A percentile compares a stretch with the other conserved stretches of the same genome.
Evolutionary conservation across 495 filamentous ascomycete species (phyloP).

Genomic region (Pyronema omphalodes): DNA sequence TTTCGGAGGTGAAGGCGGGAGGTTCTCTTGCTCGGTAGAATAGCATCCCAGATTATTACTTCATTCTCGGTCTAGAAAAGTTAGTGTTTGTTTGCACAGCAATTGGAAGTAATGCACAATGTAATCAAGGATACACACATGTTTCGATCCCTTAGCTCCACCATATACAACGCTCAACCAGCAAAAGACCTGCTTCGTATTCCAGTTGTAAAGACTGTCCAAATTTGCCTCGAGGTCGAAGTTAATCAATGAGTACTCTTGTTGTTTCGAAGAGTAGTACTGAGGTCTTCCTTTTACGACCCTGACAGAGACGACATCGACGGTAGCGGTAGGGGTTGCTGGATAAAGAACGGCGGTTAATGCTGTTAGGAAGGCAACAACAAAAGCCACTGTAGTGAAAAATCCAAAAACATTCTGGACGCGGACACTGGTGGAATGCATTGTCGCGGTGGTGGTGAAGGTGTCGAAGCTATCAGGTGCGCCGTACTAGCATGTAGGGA

Average conservation of each 20-base stretch:
- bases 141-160: slow-evolving; percentile 20
- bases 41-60: slow-evolving; percentile 86
- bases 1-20: slow-evolving; percentile 58
- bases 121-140: slow-evolving; percentile 8
- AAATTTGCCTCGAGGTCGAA: slow-evolving; percentile 87
- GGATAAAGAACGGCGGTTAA: slow-evolving; percentile 55
- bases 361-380: slow-evolving; percentile 60
- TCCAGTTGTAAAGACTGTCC: slow-evolving; percentile 90
- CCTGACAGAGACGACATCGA: slow-evolving; percentile 57
- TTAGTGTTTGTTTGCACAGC: neutral
- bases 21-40: slow-evolving; percentile 46
- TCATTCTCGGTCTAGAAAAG: slow-evolving; percentile 33
- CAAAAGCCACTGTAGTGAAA: slow-evolving; percentile 86
- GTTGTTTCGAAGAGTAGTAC: slow-evolving; percentile 79
- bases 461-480: neutral
- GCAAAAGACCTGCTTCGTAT: slow-evolving; percentile 97
- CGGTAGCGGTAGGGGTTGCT: slow-evolving; percentile 42
- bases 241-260: slow-evolving; percentile 84
- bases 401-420: slow-evolving; percentile 88
- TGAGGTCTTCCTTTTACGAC: slow-evolving; percentile 77
- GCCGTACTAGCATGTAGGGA: neutral
- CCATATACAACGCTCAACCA: slow-evolving; percentile 73
- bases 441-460: slow-evolving; percentile 27
- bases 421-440: slow-evolving; percentile 76
- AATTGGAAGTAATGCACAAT: no score